These are phyloP conservation scores for Cryptosporidium tyzzeri DNA, from an alignment of 169 alveolate species.

Conservation along the genomic window DNA sequence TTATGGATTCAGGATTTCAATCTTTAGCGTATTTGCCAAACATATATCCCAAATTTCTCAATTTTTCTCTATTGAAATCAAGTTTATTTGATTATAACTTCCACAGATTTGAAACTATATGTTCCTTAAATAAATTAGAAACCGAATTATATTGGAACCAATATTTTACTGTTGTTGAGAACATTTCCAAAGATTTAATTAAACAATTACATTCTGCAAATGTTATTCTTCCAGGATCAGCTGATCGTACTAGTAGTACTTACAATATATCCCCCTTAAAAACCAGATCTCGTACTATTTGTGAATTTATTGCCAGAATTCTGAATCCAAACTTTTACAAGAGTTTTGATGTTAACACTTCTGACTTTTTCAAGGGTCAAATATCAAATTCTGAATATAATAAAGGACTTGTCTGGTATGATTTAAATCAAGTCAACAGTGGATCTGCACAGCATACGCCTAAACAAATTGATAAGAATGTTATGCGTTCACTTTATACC, in stretches of 20 bases:
- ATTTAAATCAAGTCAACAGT: not conserved
- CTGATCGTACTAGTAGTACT: not conserved
- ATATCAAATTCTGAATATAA: constrained; percentile 17
- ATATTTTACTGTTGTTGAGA: constrained; percentile 40
- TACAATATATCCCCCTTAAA: not conserved
- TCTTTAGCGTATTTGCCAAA: constrained; percentile 18
- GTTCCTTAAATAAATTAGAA: constrained; percentile 29
- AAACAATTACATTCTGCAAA: constrained; percentile 22
- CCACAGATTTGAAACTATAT: constrained; percentile 59
- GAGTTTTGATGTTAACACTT: not conserved
- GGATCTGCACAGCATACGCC: not conserved
- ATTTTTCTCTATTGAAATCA: not conserved
- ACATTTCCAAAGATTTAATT: constrained; percentile 37
- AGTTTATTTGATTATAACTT: constrained; percentile 40
- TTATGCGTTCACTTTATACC: constrained; percentile 27
- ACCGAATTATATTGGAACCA: constrained; percentile 24
- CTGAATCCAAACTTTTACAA: constrained; percentile 24
- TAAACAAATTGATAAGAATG: constrained; percentile 8
- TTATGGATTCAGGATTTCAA: constrained; percentile 34
- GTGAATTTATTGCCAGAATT: constrained; percentile 31
- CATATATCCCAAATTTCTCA: not conserved
- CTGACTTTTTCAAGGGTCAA: constrained; percentile 34
- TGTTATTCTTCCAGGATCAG: constrained; percentile 58
- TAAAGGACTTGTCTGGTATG: constrained; percentile 42
- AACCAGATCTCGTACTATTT: constrained; percentile 18